Percentiles rank a stretch among this genome's conserved stretches.
These are phyloP conservation scores for Neophaeococcomyces mojaviensis DNA, from an alignment of 2,329 filamentous ascomycete species.

Conservation along the genomic window DNA sequence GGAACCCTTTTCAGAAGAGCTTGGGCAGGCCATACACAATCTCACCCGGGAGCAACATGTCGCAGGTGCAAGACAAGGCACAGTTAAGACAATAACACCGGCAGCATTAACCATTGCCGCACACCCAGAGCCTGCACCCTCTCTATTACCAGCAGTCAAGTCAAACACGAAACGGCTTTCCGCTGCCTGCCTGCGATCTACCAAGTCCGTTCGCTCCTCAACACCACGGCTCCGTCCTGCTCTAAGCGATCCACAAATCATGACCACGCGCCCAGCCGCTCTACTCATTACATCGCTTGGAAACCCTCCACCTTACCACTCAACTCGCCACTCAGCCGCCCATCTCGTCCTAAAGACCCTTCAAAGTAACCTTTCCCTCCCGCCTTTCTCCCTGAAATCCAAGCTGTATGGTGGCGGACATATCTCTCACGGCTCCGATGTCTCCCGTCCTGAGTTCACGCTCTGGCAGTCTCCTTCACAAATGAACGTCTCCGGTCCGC, in stretches of 20 bases:
- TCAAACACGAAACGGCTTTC: too few species aligned
- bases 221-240: conserved; percentile 10
- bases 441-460: conserved; percentile 47
- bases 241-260: neutral
- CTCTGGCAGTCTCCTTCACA: conserved; percentile 66
- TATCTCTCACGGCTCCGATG: conserved; percentile 40
- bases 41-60: neutral
- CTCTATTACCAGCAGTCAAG: too few species aligned
- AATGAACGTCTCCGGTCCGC: conserved; percentile 80
- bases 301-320: conserved; percentile 67
- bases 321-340: conserved; percentile 80
- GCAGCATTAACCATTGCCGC: neutral
- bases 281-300: conserved; percentile 82
- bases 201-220: conserved; percentile 8
- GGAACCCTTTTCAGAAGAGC: conserved; percentile 2
- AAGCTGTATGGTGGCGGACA: conserved; percentile 43
- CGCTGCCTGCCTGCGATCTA: too few species aligned
- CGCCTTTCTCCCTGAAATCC: conserved; percentile 41
- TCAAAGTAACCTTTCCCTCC: conserved; percentile 44
- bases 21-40: neutral
- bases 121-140: too few species aligned
- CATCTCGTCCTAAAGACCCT: conserved; percentile 66
- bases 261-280: conserved; percentile 28
- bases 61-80: neutral
- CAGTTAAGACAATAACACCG: neutral